Conservation (phyloP, 768 basidiomycete species). For the Suillus occidentalis region DNA sequence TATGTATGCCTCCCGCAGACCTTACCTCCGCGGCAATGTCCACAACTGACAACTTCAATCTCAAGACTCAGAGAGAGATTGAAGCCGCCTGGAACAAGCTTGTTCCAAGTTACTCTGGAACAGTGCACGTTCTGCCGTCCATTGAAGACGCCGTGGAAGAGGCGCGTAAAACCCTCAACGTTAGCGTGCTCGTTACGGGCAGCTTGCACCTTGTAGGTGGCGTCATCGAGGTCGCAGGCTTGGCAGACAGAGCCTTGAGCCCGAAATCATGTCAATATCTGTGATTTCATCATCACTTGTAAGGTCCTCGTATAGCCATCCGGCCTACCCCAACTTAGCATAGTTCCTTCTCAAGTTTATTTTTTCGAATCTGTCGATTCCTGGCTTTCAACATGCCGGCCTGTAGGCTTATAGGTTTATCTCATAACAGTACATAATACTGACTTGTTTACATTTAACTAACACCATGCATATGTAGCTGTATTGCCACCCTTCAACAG, state of each 20-base stretch:
- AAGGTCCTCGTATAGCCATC: background rate
- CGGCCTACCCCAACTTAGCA: background rate
- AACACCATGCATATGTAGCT: background rate
- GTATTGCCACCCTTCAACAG: constrained; percentile 39
- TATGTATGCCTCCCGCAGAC: constrained; percentile 47
- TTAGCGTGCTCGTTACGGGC: constrained; percentile 83
- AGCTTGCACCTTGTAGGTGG: constrained; percentile 95
- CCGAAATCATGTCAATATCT: background rate
- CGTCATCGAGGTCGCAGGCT: constrained; percentile 83
- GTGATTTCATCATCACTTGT: background rate
- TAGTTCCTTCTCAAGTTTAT: background rate
- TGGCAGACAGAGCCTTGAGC: constrained; percentile 34
- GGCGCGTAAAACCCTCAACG: constrained; percentile 25
- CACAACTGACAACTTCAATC: constrained; percentile 57
- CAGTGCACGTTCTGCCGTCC: constrained; percentile 80
- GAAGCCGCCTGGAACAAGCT: constrained; percentile 70
- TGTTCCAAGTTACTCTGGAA: constrained; percentile 56
- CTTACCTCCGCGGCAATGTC: constrained; percentile 69
- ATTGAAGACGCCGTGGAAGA: constrained; percentile 83
- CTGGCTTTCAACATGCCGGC: background rate
- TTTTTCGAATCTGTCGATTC: background rate
- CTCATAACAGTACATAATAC: constrained; percentile 1
- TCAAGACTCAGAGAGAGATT: constrained; percentile 78
- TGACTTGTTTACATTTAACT: constrained; percentile 11
- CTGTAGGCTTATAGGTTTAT: background rate